These are phyloP conservation scores for Cerioporus squamosus DNA, from an alignment of 1,284 basidiomycete genomes.

Conservation along the genomic window DNA sequence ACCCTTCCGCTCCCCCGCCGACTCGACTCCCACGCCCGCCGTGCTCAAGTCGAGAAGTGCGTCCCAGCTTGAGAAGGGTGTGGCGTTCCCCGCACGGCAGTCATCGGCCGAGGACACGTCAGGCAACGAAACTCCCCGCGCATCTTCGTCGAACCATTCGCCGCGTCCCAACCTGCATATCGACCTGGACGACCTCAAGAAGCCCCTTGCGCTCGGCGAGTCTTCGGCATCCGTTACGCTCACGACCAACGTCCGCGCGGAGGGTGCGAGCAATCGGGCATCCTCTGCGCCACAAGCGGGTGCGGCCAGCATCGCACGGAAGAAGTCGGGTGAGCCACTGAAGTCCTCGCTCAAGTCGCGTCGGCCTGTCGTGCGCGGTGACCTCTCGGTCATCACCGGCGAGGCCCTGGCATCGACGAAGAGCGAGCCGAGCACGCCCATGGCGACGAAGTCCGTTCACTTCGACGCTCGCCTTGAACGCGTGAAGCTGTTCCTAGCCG, in stretches of 20 bases:
- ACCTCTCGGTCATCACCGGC: constrained; percentile 54
- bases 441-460: constrained; percentile 82
- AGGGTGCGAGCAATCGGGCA: constrained; percentile 8
- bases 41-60: constrained; percentile 34
- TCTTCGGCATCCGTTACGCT: background rate
- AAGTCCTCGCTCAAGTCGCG: constrained; percentile 87
- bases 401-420: constrained; percentile 43
- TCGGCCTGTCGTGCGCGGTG: constrained; percentile 51
- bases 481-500: constrained; percentile 91
- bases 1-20: constrained; percentile 41
- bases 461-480: constrained; percentile 92
- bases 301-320: constrained; percentile 47
- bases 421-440: constrained; percentile 65
- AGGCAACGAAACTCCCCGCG: constrained; percentile 23
- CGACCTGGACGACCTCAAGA: constrained; percentile 9
- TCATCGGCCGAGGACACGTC: constrained; percentile 11
- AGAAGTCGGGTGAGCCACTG: constrained; percentile 92
- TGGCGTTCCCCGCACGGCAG: constrained; percentile 24
- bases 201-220: background rate
- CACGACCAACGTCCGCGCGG: constrained; percentile 2
- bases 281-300: constrained; percentile 11
- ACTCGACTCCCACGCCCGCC: constrained; percentile 46
- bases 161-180: constrained; percentile 6
- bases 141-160: constrained; percentile 7
- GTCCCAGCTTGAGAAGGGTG: constrained; percentile 5